Evolutionary conservation across 768 basidiomycete species (phyloP).

Genomic region (Steccherinum ochraceum): DNA sequence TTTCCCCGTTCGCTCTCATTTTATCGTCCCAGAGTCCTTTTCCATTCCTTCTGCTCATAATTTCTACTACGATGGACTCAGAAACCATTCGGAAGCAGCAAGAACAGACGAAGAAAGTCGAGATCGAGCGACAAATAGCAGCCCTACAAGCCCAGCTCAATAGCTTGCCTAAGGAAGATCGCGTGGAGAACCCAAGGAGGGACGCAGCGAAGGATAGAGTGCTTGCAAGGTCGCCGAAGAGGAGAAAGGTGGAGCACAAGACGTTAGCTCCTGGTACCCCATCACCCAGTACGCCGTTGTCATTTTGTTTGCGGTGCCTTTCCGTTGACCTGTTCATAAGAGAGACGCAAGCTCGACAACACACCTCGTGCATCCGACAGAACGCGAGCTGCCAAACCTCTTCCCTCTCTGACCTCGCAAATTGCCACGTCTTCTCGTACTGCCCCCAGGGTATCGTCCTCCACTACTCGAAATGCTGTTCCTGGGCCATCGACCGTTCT

Average conservation of each 20-base stretch:
- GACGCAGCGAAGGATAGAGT: too few relatives aligned
- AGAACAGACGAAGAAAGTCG: conserved; percentile 37
- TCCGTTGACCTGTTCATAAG: conserved; percentile 13
- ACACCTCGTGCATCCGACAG: not conserved
- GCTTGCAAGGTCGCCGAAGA: conserved; percentile 47
- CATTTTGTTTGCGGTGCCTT: not conserved
- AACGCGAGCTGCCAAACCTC: conserved; percentile 13
- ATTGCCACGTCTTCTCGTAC: not conserved
- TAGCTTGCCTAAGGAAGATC: conserved; percentile 22
- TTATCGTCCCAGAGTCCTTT: not conserved
- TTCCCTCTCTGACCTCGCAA: conserved; percentile 32
- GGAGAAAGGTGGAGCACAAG: conserved; percentile 34
- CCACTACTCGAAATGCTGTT: not conserved
- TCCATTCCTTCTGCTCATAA: not conserved
- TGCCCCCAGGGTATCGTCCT: not conserved
- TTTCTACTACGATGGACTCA: conserved; percentile 43
- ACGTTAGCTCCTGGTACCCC: conserved; percentile 53
- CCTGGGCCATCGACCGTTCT: conserved; percentile 48
- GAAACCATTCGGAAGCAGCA: conserved; percentile 34
- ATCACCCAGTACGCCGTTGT: conserved; percentile 52
- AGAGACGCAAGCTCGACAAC: conserved; percentile 42
- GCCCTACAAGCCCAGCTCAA: conserved; percentile 48
- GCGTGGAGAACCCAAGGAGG: conserved; percentile 19
- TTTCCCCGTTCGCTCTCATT: not conserved
- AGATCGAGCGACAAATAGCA: conserved; percentile 50